Evolutionary conservation across 768 basidiomycete species (phyloP).

Genomic region (Saitozyma sp.): DNA sequence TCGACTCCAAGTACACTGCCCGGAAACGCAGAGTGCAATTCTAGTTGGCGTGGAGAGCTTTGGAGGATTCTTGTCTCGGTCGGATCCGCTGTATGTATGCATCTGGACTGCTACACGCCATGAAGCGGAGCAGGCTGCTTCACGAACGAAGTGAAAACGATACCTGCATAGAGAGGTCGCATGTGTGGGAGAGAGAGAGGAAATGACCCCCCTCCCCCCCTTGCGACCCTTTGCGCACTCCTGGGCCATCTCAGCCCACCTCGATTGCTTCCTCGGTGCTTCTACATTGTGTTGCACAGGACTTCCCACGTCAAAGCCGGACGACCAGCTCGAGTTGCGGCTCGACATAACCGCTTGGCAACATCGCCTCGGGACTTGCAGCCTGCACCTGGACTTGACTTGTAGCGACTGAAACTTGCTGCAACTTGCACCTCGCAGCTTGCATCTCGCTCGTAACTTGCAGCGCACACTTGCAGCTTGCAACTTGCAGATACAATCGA

Average conservation of each 20-base stretch:
- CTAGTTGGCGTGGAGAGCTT: slow-evolving; percentile 48
- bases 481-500: not conserved
- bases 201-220: not conserved
- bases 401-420: not conserved
- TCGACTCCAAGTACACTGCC: slow-evolving; percentile 72
- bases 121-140: too few relatives aligned
- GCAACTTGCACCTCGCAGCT: not conserved
- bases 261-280: too few relatives aligned
- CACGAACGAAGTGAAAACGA: too few relatives aligned
- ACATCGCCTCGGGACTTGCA: slow-evolving; percentile 1
- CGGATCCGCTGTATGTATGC: too few relatives aligned
- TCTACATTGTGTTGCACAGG: too few relatives aligned
- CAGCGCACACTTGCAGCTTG: not conserved
- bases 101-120: too few relatives aligned
- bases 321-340: too few relatives aligned
- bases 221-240: too few relatives aligned
- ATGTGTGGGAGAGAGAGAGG: not conserved
- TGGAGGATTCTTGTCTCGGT: too few relatives aligned
- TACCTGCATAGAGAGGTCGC: not conserved
- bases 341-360: too few relatives aligned
- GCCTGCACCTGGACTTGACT: slow-evolving; percentile 4
- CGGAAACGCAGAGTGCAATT: slow-evolving; percentile 79
- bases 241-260: too few relatives aligned
- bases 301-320: too few relatives aligned
- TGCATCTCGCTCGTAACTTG: not conserved